phyloP scores from a whole-genome alignment of 2,329 filamentous ascomycete species.

The Pyricularia sp. region DNA sequence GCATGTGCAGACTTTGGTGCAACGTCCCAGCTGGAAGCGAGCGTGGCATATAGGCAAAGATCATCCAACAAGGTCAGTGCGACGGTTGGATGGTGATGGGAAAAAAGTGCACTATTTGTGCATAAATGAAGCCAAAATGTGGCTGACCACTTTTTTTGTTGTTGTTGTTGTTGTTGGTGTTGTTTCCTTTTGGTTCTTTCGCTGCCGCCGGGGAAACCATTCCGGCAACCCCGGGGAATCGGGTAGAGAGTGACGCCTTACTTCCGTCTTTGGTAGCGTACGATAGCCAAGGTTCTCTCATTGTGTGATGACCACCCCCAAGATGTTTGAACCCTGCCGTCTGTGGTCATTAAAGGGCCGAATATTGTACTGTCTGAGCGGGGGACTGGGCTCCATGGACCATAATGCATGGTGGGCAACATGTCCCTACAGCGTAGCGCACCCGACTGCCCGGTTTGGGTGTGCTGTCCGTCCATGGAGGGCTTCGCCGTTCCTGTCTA shows the following conservation, averaged over 20 bases:
- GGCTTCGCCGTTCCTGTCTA: not conserved
- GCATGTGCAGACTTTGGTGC: not conserved
- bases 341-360: not conserved
- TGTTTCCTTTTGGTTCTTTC: not conserved
- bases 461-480: not conserved
- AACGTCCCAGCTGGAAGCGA: not conserved
- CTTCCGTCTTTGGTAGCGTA: not conserved
- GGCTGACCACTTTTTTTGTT: not conserved
- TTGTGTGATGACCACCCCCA: not conserved
- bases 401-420: not conserved
- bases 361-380: not conserved
- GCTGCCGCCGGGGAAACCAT: not conserved
- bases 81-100: not conserved
- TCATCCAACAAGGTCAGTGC: not conserved
- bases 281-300: not conserved
- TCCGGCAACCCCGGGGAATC: not conserved
- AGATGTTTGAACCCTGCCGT: not conserved
- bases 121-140: not conserved
- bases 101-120: not conserved
- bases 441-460: not conserved
- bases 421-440: not conserved
- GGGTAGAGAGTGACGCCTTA: not conserved
- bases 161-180: too few relatives aligned
- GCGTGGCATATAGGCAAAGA: not conserved
- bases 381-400: not conserved